Percentiles rank a stretch among this genome's conserved stretches.
Evolutionary conservation across 179 eudicot genomes (phyloP).

Genomic region (Heliamphora pulchella): DNA sequence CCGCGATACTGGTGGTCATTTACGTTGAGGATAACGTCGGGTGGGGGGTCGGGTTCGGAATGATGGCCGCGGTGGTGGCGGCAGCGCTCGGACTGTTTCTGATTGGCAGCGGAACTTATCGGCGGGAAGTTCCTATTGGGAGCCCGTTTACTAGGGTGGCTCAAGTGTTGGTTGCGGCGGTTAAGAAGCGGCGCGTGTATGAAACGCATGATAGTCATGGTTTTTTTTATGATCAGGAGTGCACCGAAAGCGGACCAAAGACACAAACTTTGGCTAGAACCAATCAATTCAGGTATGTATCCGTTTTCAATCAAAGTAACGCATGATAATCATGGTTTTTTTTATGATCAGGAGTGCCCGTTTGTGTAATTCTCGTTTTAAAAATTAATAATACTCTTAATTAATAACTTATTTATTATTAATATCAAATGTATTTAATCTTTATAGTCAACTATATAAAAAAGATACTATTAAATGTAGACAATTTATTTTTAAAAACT

Average conservation of each 20-base stretch:
- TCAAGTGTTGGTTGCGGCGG: conserved; percentile 61
- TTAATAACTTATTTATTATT: too few relatives aligned
- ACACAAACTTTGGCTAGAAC: conserved; percentile 32
- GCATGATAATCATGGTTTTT: too few relatives aligned
- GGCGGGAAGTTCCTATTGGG: conserved; percentile 43
- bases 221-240: conserved; percentile 6
- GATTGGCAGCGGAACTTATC: conserved; percentile 34
- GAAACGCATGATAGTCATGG: conserved; percentile 12
- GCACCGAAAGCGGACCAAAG: too few relatives aligned
- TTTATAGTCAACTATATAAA: too few relatives aligned
- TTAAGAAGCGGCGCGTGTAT: conserved; percentile 36
- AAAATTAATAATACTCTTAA: too few relatives aligned
- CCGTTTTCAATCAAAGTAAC: neutral
- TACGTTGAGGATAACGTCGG: conserved; percentile 52
- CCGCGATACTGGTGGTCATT: conserved; percentile 35
- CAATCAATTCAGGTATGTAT: conserved; percentile 45
- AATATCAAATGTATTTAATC: too few relatives aligned
- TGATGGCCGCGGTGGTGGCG: conserved; percentile 40
- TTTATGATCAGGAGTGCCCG: too few relatives aligned
- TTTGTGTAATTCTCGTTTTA: too few relatives aligned
- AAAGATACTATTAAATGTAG: too few relatives aligned
- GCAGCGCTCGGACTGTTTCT: conserved; percentile 43
- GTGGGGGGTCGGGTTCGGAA: conserved; percentile 50
- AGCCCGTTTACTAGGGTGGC: conserved; percentile 65
- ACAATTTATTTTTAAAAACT: too few relatives aligned